These are phyloP conservation scores for Apophysomyces elegans DNA, from an alignment of 371 early-diverging fungal genomes.

Conservation along the genomic window DNA sequence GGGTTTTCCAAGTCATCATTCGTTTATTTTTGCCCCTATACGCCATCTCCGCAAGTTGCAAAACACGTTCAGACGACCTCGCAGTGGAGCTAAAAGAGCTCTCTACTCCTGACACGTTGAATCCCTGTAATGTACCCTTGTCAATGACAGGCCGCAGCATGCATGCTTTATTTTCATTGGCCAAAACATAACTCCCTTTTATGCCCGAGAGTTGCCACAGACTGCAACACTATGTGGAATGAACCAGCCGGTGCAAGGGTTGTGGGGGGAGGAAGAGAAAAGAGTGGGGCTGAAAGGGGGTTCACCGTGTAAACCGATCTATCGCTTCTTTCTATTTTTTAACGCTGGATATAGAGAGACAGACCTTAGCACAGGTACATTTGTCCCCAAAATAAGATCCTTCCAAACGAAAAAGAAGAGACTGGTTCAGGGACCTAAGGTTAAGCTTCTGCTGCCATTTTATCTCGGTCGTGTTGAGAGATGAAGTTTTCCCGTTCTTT, in stretches of 20 bases:
- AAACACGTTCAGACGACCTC: slow-evolving; percentile 7
- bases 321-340: neutral
- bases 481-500: too few relatives aligned
- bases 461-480: too few relatives aligned
- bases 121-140: neutral
- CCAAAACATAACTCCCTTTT: neutral
- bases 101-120: neutral
- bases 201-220: slow-evolving; percentile 1
- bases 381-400: neutral
- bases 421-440: too few relatives aligned
- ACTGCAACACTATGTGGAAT: neutral
- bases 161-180: neutral
- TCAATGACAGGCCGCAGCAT: slow-evolving; percentile 8
- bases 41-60: neutral
- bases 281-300: too few relatives aligned
- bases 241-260: neutral
- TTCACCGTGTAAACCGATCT: neutral
- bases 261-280: neutral
- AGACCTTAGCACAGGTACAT: too few relatives aligned
- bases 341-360: too few relatives aligned
- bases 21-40: neutral
- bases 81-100: neutral
- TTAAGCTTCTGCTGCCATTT: too few relatives aligned
- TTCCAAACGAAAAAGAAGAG: too few relatives aligned
- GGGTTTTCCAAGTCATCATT: neutral